Percentiles rank a stretch among this genome's conserved stretches.
These are phyloP conservation scores for Stephania cephalantha DNA, from an alignment of 164 flowering plant genomes.

Conservation along the genomic window DNA sequence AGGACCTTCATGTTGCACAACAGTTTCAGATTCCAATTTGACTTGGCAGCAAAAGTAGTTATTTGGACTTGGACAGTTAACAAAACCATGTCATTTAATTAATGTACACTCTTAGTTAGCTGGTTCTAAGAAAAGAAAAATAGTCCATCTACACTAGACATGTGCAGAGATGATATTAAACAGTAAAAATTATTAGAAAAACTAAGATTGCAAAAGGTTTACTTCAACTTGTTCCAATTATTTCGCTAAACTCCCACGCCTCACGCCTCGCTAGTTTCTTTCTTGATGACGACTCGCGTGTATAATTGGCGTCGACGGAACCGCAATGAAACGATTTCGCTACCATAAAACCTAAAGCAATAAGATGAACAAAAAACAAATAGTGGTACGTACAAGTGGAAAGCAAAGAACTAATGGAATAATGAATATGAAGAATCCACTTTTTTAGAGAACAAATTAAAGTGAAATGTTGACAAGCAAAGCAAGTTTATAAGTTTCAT, in stretches of 20 bases:
- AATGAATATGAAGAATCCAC: not conserved
- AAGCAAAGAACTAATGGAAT: not conserved
- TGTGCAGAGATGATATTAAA: not conserved
- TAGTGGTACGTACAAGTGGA: not conserved
- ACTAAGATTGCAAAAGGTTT: no score
- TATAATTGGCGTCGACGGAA: no score
- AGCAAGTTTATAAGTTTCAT: not conserved
- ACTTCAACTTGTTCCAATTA: no score
- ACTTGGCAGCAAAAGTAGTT: not conserved
- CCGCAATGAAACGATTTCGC: no score
- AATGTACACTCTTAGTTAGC: not conserved
- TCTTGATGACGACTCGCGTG: no score
- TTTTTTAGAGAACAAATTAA: not conserved
- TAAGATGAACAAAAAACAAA: no score
- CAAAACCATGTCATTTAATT: not conserved
- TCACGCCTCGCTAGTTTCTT: no score
- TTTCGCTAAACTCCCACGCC: no score
- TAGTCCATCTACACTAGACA: not conserved
- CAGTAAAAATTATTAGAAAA: no score
- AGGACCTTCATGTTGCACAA: not conserved
- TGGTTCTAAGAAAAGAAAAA: not conserved
- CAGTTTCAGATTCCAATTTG: not conserved
- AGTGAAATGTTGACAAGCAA: not conserved
- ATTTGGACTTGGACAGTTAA: constrained; percentile 8
- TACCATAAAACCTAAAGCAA: no score